phyloP scores from a whole-genome alignment of 2,329 filamentous ascomycete species.

The Ilyonectria mors-panacis region DNA sequence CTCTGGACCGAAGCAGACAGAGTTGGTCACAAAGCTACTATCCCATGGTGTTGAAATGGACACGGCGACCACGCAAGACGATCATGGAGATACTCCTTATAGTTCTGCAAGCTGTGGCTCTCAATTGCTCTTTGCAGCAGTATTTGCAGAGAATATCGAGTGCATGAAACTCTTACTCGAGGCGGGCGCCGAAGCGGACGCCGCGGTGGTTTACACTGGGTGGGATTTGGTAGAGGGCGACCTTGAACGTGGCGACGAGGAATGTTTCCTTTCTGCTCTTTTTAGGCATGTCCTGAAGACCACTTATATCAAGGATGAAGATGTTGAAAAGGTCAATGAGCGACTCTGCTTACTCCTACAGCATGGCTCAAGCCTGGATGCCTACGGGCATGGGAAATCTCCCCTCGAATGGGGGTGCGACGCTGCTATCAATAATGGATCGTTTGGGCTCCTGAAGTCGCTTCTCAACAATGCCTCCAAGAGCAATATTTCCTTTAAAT shows the following conservation, averaged over 20 bases:
- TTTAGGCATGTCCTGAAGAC: constrained; percentile 7
- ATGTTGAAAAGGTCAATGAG: background rate
- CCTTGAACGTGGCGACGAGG: background rate
- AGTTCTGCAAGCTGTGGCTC: constrained; percentile 13
- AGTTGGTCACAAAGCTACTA: constrained; percentile 17
- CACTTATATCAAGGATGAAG: background rate
- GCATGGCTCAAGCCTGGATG: constrained; percentile 19
- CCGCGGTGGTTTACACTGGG: background rate
- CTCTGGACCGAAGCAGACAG: background rate
- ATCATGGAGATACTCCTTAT: background rate
- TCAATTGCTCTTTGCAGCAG: constrained; percentile 27
- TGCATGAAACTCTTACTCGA: constrained; percentile 18
- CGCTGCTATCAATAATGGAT: constrained; percentile 1
- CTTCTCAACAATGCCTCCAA: constrained; percentile 12
- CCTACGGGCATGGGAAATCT: background rate
- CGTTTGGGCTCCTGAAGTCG: constrained; percentile 12
- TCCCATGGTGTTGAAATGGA: constrained; percentile 17
- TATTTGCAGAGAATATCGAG: background rate
- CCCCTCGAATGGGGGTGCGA: constrained; percentile 22
- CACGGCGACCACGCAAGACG: background rate
- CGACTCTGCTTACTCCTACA: constrained; percentile 19
- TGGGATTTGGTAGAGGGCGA: background rate
- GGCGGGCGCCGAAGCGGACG: constrained; percentile 21
- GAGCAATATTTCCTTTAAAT: constrained; percentile 17
- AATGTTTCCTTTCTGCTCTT: constrained; percentile 27